Conservation (phyloP, 116 monocot genomes). For the Trichopus zeylanicus region DNA sequence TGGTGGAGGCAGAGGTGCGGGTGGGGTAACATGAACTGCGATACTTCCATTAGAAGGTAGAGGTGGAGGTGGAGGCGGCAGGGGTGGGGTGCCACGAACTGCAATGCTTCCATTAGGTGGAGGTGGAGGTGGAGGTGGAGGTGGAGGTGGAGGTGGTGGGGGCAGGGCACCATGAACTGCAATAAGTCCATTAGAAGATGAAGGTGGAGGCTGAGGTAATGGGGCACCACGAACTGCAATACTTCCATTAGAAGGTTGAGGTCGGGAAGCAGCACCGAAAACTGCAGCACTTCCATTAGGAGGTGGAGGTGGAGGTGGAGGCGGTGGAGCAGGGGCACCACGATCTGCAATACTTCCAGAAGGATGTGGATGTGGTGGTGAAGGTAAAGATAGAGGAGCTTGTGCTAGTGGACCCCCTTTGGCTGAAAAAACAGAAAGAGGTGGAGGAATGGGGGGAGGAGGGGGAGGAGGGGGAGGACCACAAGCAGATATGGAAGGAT, state of each 20-base stretch:
- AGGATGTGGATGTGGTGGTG: constrained; percentile 10
- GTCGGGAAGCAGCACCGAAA: constrained; percentile 1
- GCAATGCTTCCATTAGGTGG: too few relatives aligned
- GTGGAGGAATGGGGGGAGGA: constrained; percentile 17
- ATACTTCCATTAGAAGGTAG: too few relatives aligned
- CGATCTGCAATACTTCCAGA: not conserved
- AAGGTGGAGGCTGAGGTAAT: too few relatives aligned
- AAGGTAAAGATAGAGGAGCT: too few relatives aligned
- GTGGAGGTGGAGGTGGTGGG: constrained; percentile 11
- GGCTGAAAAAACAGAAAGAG: not conserved
- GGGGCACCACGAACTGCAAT: not conserved
- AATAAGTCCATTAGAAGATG: too few relatives aligned
- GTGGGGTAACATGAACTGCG: too few relatives aligned
- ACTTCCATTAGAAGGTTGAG: constrained; percentile 12
- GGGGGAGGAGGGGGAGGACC: constrained; percentile 5
- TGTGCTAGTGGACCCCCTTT: not conserved
- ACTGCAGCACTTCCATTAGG: not conserved
- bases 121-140: too few relatives aligned
- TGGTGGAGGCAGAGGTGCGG: too few relatives aligned
- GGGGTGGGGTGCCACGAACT: too few relatives aligned
- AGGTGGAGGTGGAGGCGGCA: too few relatives aligned
- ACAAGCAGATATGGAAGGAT: not conserved
- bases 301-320: constrained; percentile 9
- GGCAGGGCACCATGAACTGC: too few relatives aligned
- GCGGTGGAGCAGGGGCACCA: constrained; percentile 13